Evolutionary conservation across 441 rosid genomes (phyloP).

Genomic region (Gossypium aridum): DNA sequence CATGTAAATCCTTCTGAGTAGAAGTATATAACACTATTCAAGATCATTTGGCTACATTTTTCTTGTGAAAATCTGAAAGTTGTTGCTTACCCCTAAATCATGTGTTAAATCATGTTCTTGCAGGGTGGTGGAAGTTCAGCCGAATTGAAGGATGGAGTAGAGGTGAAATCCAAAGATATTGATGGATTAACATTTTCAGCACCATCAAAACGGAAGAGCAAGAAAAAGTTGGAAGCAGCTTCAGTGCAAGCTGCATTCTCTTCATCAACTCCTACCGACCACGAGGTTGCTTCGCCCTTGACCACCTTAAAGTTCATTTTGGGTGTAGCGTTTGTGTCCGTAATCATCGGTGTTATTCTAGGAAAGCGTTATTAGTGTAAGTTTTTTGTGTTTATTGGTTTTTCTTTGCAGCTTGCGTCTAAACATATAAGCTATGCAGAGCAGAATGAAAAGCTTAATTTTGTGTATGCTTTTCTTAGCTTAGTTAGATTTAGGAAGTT

Average conservation of each 20-base stretch:
- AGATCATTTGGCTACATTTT: background rate
- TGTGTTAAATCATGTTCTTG: conserved; percentile 12
- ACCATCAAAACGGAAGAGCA: conserved; percentile 75
- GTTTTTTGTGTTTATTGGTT: conserved; percentile 11
- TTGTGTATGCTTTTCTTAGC: conserved; percentile 11
- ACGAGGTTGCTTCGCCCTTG: conserved; percentile 29
- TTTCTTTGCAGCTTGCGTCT: conserved; percentile 8
- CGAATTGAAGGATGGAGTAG: conserved; percentile 37
- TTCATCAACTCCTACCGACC: conserved; percentile 27
- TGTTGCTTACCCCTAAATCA: background rate
- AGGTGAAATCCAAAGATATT: conserved; percentile 76
- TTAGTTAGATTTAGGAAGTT: background rate
- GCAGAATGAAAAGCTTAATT: conserved; percentile 19
- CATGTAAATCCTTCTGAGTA: background rate
- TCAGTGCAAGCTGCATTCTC: conserved; percentile 22
- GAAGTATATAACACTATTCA: background rate
- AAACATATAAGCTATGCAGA: conserved; percentile 12
- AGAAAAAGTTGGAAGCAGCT: conserved; percentile 61
- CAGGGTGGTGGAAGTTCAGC: conserved; percentile 32
- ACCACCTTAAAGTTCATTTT: conserved; percentile 43
- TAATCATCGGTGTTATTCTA: conserved; percentile 62
- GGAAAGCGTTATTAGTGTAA: conserved; percentile 70
- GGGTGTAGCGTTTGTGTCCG: conserved; percentile 68
- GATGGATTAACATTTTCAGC: conserved; percentile 39
- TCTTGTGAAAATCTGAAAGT: background rate